Evolutionary conservation across 495 filamentous ascomycete genomes (phyloP), one percentile per base, ranked within the genome.

Genomic region (Xanthoparmelia taractica): DNA sequence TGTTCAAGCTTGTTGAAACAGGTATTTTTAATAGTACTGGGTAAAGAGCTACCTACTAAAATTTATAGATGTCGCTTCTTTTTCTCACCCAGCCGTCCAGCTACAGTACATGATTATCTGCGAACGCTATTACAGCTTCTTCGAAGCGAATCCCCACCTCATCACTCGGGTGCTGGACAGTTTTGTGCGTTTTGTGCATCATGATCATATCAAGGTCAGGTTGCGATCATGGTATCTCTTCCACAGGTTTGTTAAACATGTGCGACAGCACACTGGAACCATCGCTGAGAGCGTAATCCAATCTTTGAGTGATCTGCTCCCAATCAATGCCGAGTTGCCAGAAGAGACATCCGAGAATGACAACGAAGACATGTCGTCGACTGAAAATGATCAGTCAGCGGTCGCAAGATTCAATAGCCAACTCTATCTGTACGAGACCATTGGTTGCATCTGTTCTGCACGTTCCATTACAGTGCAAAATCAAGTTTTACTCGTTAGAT

Each of bases 31-130:
- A 57, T 29, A 54, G 37, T 23, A 45, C 47, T 25, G 63, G 63
- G 36, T 54, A 29, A 13, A 23, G 10, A 12, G 5, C 41, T 47
- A 59, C 36, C 68, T 70, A 47, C 68, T 68, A 65, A 71, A 34
- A 59, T 60, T 7, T n/a, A 27, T 68, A 91, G 90, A 88, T 65
- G 87, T 97, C 65, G 85, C 88, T 65, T 86, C 81, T 33, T 94
- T 90, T 71, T 84, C 87, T 6, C 94, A 97, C 74, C 94, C 95
- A 0, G 90, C 91, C 27, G 90, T 96, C 37, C 86, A 97, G 63
- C 79, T 97, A 20, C 91, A 96, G 73, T 97, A 94, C 68, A 97
- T 97, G 95, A 94, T 97, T 68, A 94, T 96, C 47, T 95, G 91
- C 71, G 91, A 96, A 38, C 87, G 94, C 41, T 97, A 97, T 72